These are phyloP conservation scores for Geosmithia putterillii DNA, from an alignment of 2,329 filamentous ascomycete species.

Conservation along the genomic window DNA sequence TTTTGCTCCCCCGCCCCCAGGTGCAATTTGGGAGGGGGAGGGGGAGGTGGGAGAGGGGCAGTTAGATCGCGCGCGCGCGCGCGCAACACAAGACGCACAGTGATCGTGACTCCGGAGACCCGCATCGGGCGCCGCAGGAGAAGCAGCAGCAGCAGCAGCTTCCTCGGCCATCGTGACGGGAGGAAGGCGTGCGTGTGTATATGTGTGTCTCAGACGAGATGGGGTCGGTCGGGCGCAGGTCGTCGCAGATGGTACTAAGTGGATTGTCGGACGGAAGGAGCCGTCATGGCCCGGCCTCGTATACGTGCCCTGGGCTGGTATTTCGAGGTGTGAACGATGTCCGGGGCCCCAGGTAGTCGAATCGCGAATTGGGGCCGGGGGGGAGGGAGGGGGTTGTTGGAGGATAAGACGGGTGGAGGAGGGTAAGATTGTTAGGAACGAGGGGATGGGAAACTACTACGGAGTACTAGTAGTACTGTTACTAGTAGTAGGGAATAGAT, in stretches of 20 bases:
- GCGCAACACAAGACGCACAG: too few species aligned
- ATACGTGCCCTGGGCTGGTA: not conserved
- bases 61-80: slow-evolving; percentile 12
- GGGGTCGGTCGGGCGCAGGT: too few species aligned
- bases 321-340: not conserved
- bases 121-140: slow-evolving; percentile 40
- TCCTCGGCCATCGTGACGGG: not conserved
- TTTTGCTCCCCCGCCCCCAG: not conserved
- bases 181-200: not conserved
- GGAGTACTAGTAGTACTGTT: too few species aligned
- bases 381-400: not conserved
- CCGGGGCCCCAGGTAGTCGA: too few species aligned
- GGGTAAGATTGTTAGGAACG: not conserved
- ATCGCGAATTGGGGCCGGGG: too few species aligned
- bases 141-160: not conserved
- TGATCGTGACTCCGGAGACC: slow-evolving; percentile 72
- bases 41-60: not conserved
- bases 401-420: not conserved
- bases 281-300: too few species aligned
- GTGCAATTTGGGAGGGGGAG: not conserved
- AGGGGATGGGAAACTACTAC: not conserved
- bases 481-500: not conserved
- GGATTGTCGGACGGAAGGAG: too few species aligned
- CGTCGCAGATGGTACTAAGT: too few species aligned
- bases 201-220: too few species aligned